Evolutionary conservation across 2,329 filamentous ascomycete genomes (phyloP).

Genomic region (Monilinia fructicola): DNA sequence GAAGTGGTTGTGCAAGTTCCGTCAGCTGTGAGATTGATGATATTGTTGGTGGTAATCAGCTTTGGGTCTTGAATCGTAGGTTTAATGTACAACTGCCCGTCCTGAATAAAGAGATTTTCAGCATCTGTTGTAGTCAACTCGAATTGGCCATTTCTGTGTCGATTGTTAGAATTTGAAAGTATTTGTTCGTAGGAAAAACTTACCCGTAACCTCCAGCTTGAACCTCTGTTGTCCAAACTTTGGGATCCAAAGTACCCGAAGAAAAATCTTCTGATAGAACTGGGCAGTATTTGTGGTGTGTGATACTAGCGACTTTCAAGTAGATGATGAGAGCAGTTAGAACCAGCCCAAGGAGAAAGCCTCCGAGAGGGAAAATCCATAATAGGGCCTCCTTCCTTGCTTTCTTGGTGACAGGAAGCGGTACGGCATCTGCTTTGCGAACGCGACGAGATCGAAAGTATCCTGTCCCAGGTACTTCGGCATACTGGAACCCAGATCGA

Average conservation of each 20-base stretch:
- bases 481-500: slow-evolving; percentile 29
- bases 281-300: slow-evolving; percentile 71
- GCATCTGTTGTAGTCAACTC: slow-evolving; percentile 69
- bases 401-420: slow-evolving; percentile 68
- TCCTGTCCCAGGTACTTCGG: slow-evolving; percentile 26
- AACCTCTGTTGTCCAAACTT: slow-evolving; percentile 51
- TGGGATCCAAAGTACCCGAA: slow-evolving; percentile 37
- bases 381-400: slow-evolving; percentile 80
- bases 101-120: slow-evolving; percentile 71
- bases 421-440: slow-evolving; percentile 67
- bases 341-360: slow-evolving; percentile 65
- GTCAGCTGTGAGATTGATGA: slow-evolving; percentile 65
- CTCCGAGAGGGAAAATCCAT: slow-evolving; percentile 70
- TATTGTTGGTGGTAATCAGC: slow-evolving; percentile 63
- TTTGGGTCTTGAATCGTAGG: slow-evolving; percentile 71
- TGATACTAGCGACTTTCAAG: slow-evolving; percentile 67
- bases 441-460: slow-evolving; percentile 76
- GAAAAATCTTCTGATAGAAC: slow-evolving; percentile 53
- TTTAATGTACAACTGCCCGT: slow-evolving; percentile 70
- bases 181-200: slow-evolving; percentile 52
- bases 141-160: slow-evolving; percentile 72
- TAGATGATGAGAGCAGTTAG: slow-evolving; percentile 70
- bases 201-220: slow-evolving; percentile 44
- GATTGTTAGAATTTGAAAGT: not conserved
- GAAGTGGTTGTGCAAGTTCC: slow-evolving; percentile 64